phyloP scores from a whole-genome alignment of 805 yeast species.

The Allodekkera sacchari region DNA sequence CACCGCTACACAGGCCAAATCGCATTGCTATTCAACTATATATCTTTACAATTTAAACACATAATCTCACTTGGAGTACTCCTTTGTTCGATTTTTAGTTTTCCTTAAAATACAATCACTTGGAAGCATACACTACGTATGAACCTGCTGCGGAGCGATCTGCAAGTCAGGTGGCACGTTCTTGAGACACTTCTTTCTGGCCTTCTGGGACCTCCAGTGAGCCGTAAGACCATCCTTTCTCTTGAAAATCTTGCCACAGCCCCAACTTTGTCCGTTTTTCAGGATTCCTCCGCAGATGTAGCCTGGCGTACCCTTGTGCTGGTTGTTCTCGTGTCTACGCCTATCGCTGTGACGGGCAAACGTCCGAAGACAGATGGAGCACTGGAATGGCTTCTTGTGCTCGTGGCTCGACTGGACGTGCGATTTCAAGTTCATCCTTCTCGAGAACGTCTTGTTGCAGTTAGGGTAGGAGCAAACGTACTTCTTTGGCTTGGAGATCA shows the following conservation, averaged over 20 bases:
- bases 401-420: constrained; percentile 27
- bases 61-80: too few relatives aligned
- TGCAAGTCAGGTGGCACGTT: constrained; percentile 7
- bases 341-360: constrained; percentile 29
- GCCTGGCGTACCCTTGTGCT: constrained; percentile 18
- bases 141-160: constrained; percentile 8
- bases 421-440: constrained; percentile 26
- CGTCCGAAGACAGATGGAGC: constrained; percentile 19
- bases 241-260: constrained; percentile 27
- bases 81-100: too few relatives aligned
- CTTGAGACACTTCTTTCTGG: constrained; percentile 24
- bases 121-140: too few relatives aligned
- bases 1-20: too few relatives aligned
- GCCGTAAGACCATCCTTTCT: constrained; percentile 29
- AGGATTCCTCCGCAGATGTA: constrained; percentile 23
- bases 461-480: constrained; percentile 19
- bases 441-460: constrained; percentile 24
- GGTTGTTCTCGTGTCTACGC: constrained; percentile 26
- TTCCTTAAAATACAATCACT: too few relatives aligned
- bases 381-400: constrained; percentile 25
- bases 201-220: constrained; percentile 28
- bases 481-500: constrained; percentile 7
- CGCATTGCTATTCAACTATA: too few relatives aligned
- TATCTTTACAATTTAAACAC: too few relatives aligned
- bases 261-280: constrained; percentile 25